phyloP scores from a whole-genome alignment of 805 yeast species.

The Ogataea nonfermentans region DNA sequence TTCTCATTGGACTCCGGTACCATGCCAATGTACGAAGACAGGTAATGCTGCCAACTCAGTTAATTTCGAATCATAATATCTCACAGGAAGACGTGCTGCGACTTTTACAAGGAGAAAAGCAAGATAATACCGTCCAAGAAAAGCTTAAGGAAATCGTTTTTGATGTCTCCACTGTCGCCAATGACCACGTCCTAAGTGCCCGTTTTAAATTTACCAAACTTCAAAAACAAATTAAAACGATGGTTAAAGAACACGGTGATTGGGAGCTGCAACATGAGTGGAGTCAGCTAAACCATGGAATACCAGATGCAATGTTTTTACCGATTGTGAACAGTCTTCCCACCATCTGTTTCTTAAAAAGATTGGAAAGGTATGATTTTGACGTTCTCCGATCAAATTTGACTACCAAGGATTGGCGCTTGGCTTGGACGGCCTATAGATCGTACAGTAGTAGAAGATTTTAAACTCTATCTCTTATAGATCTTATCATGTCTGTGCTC shows the following conservation, averaged over 20 bases:
- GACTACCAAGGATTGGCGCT: slow-evolving; percentile 57
- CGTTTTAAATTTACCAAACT: slow-evolving; percentile 48
- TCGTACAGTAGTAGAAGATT: slow-evolving; percentile 6
- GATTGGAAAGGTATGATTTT: slow-evolving; percentile 62
- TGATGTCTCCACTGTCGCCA: slow-evolving; percentile 71
- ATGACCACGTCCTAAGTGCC: slow-evolving; percentile 76
- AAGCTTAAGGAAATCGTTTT: slow-evolving; percentile 57
- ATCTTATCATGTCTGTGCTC: slow-evolving; percentile 6
- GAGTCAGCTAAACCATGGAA: slow-evolving; percentile 41
- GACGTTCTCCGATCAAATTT: slow-evolving; percentile 50
- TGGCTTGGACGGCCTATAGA: slow-evolving; percentile 57
- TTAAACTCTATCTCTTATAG: neutral
- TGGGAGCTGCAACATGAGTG: slow-evolving; percentile 12
- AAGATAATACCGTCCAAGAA: slow-evolving; percentile 23
- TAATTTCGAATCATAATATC: slow-evolving; percentile 49
- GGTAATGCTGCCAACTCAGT: slow-evolving; percentile 61
- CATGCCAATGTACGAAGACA: slow-evolving; percentile 51
- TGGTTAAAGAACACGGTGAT: slow-evolving; percentile 26
- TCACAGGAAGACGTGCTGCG: slow-evolving; percentile 66
- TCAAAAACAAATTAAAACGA: slow-evolving; percentile 35
- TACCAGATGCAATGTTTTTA: slow-evolving; percentile 64
- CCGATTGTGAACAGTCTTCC: slow-evolving; percentile 73
- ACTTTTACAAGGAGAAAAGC: slow-evolving; percentile 40
- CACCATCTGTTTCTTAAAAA: slow-evolving; percentile 55
- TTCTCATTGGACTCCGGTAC: slow-evolving; percentile 57